phyloP scores from a whole-genome alignment of 1,139 yeast genomes.

The Nakaseomyces delphensis region DNA sequence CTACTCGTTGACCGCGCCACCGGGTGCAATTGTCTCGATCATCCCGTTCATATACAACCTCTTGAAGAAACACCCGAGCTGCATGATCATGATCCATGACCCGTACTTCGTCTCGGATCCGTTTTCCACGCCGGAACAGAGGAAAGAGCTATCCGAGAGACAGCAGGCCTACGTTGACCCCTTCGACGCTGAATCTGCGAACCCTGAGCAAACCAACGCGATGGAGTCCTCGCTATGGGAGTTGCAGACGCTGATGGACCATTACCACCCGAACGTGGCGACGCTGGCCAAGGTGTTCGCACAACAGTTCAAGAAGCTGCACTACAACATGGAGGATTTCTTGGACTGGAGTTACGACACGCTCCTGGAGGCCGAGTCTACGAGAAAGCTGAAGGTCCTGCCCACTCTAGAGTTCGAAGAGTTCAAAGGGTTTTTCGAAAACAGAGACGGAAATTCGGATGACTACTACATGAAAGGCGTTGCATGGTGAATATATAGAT shows the following conservation, averaged over 20 bases:
- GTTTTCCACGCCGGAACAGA: conserved; percentile 24
- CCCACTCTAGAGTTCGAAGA: conserved; percentile 75
- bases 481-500: conserved; percentile 18
- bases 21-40: conserved; percentile 79
- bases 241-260: conserved; percentile 68
- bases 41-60: conserved; percentile 89
- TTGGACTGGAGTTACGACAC: conserved; percentile 81
- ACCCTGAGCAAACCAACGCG: conserved; percentile 76
- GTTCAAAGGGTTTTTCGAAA: conserved; percentile 12
- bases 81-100: conserved; percentile 78
- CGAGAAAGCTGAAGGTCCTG: conserved; percentile 56
- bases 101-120: conserved; percentile 27
- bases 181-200: conserved; percentile 50
- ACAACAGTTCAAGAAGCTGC: conserved; percentile 83
- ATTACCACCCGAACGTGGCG: conserved; percentile 93
- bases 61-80: conserved; percentile 82
- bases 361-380: conserved; percentile 64
- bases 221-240: conserved; percentile 89
- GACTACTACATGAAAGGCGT: conserved; percentile 18
- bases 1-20: conserved; percentile 69
- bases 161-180: conserved; percentile 49
- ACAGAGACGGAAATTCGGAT: neutral
- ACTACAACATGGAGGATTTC: conserved; percentile 87
- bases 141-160: conserved; percentile 22
- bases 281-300: conserved; percentile 79